Conservation (phyloP, 2,329 filamentous ascomycete genomes). For the Monosporascus sp. region DNA sequence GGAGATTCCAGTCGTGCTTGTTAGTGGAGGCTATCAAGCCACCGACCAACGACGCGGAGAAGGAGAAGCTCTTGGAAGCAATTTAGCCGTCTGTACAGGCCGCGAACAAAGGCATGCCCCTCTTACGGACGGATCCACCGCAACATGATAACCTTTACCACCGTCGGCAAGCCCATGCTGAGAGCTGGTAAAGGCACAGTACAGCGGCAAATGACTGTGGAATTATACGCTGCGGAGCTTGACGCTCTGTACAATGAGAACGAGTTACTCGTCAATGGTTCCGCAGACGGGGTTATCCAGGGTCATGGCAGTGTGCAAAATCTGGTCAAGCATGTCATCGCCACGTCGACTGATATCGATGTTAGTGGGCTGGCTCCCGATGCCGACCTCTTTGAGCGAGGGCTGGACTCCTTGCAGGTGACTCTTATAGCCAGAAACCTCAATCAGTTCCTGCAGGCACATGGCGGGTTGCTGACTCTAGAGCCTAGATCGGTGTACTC, state of each 20-base stretch:
- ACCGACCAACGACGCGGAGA: slow-evolving; percentile 3
- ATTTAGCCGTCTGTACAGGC: slow-evolving; percentile 13
- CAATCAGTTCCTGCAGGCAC: too few species aligned
- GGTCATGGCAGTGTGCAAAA: too few species aligned
- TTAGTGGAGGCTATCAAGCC: slow-evolving; percentile 16
- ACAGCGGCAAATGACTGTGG: slow-evolving; percentile 24
- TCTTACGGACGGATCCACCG: slow-evolving; percentile 12
- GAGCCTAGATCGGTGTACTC: too few species aligned
- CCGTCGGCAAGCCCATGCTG: slow-evolving; percentile 25
- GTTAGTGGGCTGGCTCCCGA: too few species aligned
- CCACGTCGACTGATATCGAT: too few species aligned
- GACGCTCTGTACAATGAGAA: slow-evolving; percentile 29
- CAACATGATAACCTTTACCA: slow-evolving; percentile 25
- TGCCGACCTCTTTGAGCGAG: too few species aligned
- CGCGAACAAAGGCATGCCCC: slow-evolving; percentile 9
- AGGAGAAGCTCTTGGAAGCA: slow-evolving; percentile 5
- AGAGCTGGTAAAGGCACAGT: slow-evolving; percentile 32
- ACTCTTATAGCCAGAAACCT: too few species aligned
- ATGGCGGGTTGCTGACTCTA: too few species aligned
- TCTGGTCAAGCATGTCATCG: too few species aligned
- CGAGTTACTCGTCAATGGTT: too few species aligned
- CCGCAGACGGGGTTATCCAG: too few species aligned
- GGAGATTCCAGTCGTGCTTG: slow-evolving; percentile 19
- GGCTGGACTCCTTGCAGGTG: too few species aligned
- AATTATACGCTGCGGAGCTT: slow-evolving; percentile 26